phyloP scores from a whole-genome alignment of 129 eudicot species.

The Centaurea solstitialis region DNA sequence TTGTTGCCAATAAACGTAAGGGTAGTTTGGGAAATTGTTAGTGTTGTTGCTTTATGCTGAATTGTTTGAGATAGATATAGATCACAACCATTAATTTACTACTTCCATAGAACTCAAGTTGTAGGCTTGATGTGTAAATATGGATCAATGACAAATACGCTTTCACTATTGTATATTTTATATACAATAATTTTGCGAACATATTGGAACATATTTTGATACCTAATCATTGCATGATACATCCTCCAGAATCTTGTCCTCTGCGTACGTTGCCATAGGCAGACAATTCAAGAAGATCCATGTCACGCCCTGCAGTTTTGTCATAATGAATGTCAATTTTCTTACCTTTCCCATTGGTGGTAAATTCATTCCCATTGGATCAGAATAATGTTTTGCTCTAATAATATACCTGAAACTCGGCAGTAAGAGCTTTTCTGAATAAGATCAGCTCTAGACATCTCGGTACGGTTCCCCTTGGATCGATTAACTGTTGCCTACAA shows the following conservation, averaged over 20 bases:
- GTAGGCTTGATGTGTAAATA: slow-evolving; percentile 12
- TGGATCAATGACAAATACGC: slow-evolving; percentile 13
- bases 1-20: no score
- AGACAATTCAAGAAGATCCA: slow-evolving; percentile 83
- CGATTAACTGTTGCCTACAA: slow-evolving; percentile 87
- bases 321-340: background rate
- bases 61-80: no score
- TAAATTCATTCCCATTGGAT: background rate
- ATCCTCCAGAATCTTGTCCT: slow-evolving; percentile 76
- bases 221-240: slow-evolving; percentile 58
- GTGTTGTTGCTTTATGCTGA: no score
- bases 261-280: slow-evolving; percentile 84
- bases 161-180: background rate
- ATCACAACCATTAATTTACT: background rate
- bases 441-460: slow-evolving; percentile 79
- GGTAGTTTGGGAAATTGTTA: no score
- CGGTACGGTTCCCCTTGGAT: slow-evolving; percentile 92
- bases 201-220: slow-evolving; percentile 6
- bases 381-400: background rate
- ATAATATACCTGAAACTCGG: slow-evolving; percentile 73
- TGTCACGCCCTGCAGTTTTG: slow-evolving; percentile 67
- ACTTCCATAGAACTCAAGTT: slow-evolving; percentile 1
- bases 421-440: slow-evolving; percentile 91
- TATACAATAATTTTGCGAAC: slow-evolving; percentile 18
- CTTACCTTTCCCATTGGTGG: slow-evolving; percentile 3